Percentiles rank a stretch among this genome's conserved stretches.
These are phyloP conservation scores for Luzula sylvatica DNA, from an alignment of 176 grass and related monocot genomes.

Conservation along the genomic window DNA sequence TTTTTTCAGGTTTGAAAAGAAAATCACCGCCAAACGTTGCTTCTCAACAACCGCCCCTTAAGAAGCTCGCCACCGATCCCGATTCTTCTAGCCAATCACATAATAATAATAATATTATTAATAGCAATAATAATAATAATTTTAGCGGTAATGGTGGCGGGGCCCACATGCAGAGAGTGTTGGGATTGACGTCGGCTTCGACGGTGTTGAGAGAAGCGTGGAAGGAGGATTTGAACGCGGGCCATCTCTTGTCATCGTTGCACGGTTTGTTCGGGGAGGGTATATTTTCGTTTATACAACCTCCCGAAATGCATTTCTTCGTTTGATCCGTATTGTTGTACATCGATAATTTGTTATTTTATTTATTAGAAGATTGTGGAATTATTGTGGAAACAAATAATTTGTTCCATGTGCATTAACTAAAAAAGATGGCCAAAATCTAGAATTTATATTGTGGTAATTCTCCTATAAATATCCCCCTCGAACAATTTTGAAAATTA, in stretches of 20 bases:
- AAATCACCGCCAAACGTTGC: slow-evolving; percentile 40
- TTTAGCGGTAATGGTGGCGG: slow-evolving; percentile 6
- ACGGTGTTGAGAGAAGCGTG: slow-evolving; percentile 65
- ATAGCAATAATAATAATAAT: background rate
- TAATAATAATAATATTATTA: slow-evolving; percentile 2
- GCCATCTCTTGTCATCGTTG: slow-evolving; percentile 50
- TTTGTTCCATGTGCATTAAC: no score
- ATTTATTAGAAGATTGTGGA: background rate
- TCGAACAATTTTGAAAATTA: no score
- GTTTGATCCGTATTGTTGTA: slow-evolving; percentile 28
- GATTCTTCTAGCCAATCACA: background rate
- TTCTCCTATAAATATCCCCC: no score
- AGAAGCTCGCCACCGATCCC: slow-evolving; percentile 51
- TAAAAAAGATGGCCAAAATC: no score
- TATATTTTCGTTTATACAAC: slow-evolving; percentile 71
- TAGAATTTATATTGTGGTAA: no score
- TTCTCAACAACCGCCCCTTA: slow-evolving; percentile 49
- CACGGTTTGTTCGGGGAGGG: slow-evolving; percentile 65
- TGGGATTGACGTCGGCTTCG: slow-evolving; percentile 20
- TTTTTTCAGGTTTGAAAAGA: slow-evolving; percentile 45
- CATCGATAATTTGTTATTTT: no score
- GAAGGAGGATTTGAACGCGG: slow-evolving; percentile 70
- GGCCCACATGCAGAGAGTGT: slow-evolving; percentile 24
- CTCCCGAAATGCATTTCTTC: slow-evolving; percentile 46
- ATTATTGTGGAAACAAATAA: background rate